Percentiles rank a stretch among this genome's conserved stretches.
Conservation (phyloP, 352 stramenopile genomes). For the Phytophthora chlamydospora region DNA sequence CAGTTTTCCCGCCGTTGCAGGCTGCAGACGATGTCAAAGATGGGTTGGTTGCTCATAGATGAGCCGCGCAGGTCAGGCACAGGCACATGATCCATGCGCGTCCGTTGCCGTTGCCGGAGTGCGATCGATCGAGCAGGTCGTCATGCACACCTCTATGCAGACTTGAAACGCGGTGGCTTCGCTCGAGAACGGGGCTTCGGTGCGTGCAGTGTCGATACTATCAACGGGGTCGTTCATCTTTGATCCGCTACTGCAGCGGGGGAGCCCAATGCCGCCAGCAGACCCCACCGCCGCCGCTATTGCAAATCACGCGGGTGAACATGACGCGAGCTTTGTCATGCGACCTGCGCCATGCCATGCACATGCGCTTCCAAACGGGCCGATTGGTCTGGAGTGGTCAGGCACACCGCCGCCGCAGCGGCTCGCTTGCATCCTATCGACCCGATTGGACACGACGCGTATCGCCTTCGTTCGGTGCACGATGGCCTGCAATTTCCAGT, state of each 20-base stretch:
- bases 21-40: not conserved
- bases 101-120: not conserved
- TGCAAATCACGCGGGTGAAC: no score
- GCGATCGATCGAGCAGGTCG: slow-evolving; percentile 1
- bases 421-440: slow-evolving; percentile 19
- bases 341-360: slow-evolving; percentile 17
- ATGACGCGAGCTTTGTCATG: slow-evolving; percentile 13
- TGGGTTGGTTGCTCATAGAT: slow-evolving; percentile 19
- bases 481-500: no score
- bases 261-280: no score
- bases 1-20: slow-evolving; percentile 34
- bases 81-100: not conserved
- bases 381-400: slow-evolving; percentile 28
- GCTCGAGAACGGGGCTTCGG: no score
- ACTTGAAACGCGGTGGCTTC: no score
- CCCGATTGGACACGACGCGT: slow-evolving; percentile 12
- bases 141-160: no score
- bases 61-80: slow-evolving; percentile 30
- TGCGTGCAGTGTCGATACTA: no score
- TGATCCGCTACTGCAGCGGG: no score
- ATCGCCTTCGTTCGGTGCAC: not conserved
- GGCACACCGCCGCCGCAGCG: slow-evolving; percentile 12
- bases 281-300: no score
- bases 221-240: no score
- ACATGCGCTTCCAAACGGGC: slow-evolving; percentile 24